phyloP scores from a whole-genome alignment of 83 land plant genomes.

The Isoetes engelmannii region DNA sequence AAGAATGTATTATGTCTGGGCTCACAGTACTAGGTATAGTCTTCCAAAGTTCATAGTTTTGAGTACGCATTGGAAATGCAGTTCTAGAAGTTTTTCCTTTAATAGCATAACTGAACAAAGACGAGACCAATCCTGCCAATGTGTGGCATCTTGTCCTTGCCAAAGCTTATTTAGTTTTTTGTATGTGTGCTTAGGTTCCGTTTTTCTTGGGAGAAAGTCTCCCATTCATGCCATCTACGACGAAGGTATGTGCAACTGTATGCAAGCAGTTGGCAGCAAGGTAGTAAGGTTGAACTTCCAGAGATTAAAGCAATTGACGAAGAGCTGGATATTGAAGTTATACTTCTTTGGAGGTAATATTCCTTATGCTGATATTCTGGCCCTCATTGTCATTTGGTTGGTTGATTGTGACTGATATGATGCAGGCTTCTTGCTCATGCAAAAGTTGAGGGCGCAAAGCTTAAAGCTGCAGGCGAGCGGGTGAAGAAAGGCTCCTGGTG shows the following conservation, averaged over 20 bases:
- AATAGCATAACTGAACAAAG: too few relatives aligned
- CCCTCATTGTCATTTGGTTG: conserved; percentile 6
- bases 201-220: conserved; percentile 70
- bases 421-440: conserved; percentile 93
- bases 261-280: conserved; percentile 54
- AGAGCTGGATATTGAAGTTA: conserved; percentile 78
- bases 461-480: conserved; percentile 53
- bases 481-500: conserved; percentile 70
- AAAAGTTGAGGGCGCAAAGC: conserved; percentile 69
- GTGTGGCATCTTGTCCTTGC: too few relatives aligned
- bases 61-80: too few relatives aligned
- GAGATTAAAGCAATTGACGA: conserved; percentile 67
- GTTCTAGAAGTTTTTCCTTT: too few relatives aligned
- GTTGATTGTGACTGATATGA: not conserved
- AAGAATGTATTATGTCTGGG: too few relatives aligned
- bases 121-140: too few relatives aligned
- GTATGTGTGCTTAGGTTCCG: conserved; percentile 44
- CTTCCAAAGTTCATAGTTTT: too few relatives aligned
- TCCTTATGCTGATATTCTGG: not conserved
- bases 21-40: too few relatives aligned
- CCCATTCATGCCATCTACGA: conserved; percentile 59
- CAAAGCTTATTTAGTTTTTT: not conserved
- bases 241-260: conserved; percentile 73
- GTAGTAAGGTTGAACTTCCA: conserved; percentile 26
- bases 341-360: conserved; percentile 79